Base-by-base conservation (phyloP, 331 rosid genomes). In the Pyrus hybrid region DNA sequence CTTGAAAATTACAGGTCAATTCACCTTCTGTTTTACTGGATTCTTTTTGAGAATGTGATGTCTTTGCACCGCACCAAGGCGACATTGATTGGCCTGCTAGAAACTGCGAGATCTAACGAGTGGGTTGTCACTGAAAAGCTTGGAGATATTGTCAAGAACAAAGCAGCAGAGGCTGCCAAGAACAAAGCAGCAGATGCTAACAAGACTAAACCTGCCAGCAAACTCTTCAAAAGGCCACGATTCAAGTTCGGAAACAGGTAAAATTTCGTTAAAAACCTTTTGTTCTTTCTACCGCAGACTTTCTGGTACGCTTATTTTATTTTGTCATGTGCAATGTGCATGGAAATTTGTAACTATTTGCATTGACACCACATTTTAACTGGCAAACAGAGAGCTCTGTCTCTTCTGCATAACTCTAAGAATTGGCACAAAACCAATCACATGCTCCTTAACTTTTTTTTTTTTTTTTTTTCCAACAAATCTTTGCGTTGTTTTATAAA, bases 21-120 rank as follows among this genome's bases (percentile, higher is more conserved):
- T 86, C 99, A 95, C 76, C 89, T 95, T 68, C 63, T 95, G 80
- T 95, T 95, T 87, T 95, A 92, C 74, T 95, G 99, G 99, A 95
- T 95, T 77, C 97, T 95, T 26, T 95, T 95, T 60, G 99, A 95
- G 89, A 95, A 95, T 29, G 99, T 92, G 72, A 95, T 95, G 97
- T 93, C 98, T 12, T 33, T 93, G 83, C 98, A 93, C 79, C 91
- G 98, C 25, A 93, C 98, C 43, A 93, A 93, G 80, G 98, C 97
- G 1, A 93, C 97, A 33, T 70, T 89, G 12, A 93, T 93, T 0
- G 98, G 98, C 70, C 82, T 93, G 21, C 75, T 93, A 2, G 98
- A 91, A 77, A 87, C 87, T 13, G 98, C 95, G 1, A 87, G 97
- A 72, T 96, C 77, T 41, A 93, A 93, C 47, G 98, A 93, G 78